Conservation (phyloP, 345 rosid species). For the Gynandropsis gynandra region DNA sequence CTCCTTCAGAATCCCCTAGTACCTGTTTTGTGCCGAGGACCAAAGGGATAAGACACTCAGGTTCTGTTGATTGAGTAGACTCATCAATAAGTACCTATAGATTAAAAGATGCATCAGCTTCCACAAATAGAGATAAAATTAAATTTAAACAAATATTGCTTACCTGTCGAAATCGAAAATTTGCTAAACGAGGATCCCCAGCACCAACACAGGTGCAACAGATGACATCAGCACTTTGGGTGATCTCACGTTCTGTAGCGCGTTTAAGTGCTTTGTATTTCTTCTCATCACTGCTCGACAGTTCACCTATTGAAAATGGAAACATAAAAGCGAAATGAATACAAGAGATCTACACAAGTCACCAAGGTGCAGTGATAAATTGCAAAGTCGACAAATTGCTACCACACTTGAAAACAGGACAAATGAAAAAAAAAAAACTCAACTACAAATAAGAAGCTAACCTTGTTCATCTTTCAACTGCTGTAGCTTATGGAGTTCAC, state of each 20-base stretch:
- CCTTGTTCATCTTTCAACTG: conserved; percentile 99
- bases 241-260: conserved; percentile 93
- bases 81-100: conserved; percentile 95
- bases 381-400: conserved; percentile 4
- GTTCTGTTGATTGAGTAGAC: conserved; percentile 98
- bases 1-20: conserved; percentile 7
- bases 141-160: conserved; percentile 9
- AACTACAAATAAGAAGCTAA: conserved; percentile 21
- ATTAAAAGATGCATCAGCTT: conserved; percentile 23
- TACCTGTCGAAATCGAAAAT: conserved; percentile 99
- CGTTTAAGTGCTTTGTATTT: conserved; percentile 95
- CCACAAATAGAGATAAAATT: conserved; percentile 1
- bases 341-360: conserved; percentile 6
- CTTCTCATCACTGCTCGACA: conserved; percentile 98
- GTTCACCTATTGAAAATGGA: conserved; percentile 51
- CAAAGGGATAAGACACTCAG: conserved; percentile 97
- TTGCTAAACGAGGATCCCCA: conserved; percentile 94
- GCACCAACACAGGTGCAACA: conserved; percentile 99
- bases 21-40: conserved; percentile 99
- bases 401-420: conserved; percentile 7
- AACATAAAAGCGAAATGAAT: conserved; percentile 4
- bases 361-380: neutral
- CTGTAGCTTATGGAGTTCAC: conserved; percentile 95
- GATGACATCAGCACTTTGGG: conserved; percentile 99
- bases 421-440: conserved; percentile 10